A percentile compares a stretch with the other conserved stretches of the same genome.
Evolutionary conservation across 495 filamentous ascomycete species (phyloP).

Genomic region (Jackrogersella minutella): DNA sequence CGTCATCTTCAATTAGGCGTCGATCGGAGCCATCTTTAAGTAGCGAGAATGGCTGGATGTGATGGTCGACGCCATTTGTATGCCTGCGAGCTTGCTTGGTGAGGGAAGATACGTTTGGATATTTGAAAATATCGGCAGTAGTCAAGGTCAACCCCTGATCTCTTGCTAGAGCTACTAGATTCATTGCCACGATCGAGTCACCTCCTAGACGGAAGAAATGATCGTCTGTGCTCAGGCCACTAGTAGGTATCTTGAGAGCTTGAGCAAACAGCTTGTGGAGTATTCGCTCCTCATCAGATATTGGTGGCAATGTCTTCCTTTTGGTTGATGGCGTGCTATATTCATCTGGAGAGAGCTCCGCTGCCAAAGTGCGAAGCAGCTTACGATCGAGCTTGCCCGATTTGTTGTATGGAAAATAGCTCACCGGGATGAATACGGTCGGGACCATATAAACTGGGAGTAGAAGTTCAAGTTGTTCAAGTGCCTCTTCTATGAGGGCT

Average conservation of each 20-base stretch:
- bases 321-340: not conserved
- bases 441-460: not conserved
- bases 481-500: not conserved
- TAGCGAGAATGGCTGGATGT: not conserved
- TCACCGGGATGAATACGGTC: not conserved
- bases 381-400: not conserved
- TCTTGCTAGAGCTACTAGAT: constrained; percentile 62
- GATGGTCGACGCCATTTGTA: not conserved
- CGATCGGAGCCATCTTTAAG: not conserved
- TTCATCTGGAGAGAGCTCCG: not conserved
- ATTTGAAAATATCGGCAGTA: constrained; percentile 57
- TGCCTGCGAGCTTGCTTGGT: not conserved
- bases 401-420: not conserved
- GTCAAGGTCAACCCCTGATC: constrained; percentile 58
- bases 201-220: constrained; percentile 64
- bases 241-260: constrained; percentile 37
- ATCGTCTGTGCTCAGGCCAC: constrained; percentile 36
- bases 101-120: constrained; percentile 44
- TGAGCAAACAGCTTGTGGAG: constrained; percentile 44
- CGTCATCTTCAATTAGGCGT: not conserved
- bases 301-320: not conserved
- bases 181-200: constrained; percentile 71
- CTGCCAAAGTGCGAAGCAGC: not conserved
- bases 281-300: constrained; percentile 40
- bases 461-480: not conserved